phyloP scores from a whole-genome alignment of 2,329 filamentous ascomycete species.

The Beauveria medogensis region DNA sequence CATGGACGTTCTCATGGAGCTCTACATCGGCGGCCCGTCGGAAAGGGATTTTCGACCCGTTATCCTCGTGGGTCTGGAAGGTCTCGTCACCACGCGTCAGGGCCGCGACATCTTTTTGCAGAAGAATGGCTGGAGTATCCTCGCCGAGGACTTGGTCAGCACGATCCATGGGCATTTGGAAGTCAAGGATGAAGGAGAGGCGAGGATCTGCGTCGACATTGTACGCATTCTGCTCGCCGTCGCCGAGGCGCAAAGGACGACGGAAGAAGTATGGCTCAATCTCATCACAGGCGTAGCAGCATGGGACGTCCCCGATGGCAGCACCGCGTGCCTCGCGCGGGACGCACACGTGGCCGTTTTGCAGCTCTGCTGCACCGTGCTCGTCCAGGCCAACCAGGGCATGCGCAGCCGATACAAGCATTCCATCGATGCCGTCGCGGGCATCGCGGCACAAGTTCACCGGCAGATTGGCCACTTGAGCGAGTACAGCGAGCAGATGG shows the following conservation, averaged over 20 bases:
- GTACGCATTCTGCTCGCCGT: slow-evolving; percentile 47
- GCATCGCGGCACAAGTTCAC: slow-evolving; percentile 37
- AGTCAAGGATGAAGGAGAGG: slow-evolving; percentile 24
- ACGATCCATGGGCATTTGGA: slow-evolving; percentile 29
- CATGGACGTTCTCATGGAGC: slow-evolving; percentile 54
- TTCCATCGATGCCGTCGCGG: slow-evolving; percentile 41
- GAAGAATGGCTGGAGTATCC: slow-evolving; percentile 45
- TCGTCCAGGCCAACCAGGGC: slow-evolving; percentile 37
- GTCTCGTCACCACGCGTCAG: slow-evolving; percentile 40
- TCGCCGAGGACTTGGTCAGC: slow-evolving; percentile 41
- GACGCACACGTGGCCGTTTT: slow-evolving; percentile 47
- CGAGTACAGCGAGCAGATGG: slow-evolving; percentile 33
- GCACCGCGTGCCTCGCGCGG: slow-evolving; percentile 19
- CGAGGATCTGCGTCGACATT: slow-evolving; percentile 45
- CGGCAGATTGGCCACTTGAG: slow-evolving; percentile 22
- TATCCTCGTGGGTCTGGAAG: slow-evolving; percentile 52
- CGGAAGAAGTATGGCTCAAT: slow-evolving; percentile 49
- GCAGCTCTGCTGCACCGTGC: slow-evolving; percentile 47
- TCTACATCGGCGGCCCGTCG: slow-evolving; percentile 25
- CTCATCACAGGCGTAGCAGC: slow-evolving; percentile 43
- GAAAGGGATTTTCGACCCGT: slow-evolving; percentile 46
- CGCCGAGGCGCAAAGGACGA: slow-evolving; percentile 36
- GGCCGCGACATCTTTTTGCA: slow-evolving; percentile 40
- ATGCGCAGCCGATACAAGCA: slow-evolving; percentile 43
- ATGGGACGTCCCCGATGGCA: slow-evolving; percentile 32